Conservation (phyloP, 1,284 basidiomycete genomes). For the Cryptococcus sp. region DNA sequence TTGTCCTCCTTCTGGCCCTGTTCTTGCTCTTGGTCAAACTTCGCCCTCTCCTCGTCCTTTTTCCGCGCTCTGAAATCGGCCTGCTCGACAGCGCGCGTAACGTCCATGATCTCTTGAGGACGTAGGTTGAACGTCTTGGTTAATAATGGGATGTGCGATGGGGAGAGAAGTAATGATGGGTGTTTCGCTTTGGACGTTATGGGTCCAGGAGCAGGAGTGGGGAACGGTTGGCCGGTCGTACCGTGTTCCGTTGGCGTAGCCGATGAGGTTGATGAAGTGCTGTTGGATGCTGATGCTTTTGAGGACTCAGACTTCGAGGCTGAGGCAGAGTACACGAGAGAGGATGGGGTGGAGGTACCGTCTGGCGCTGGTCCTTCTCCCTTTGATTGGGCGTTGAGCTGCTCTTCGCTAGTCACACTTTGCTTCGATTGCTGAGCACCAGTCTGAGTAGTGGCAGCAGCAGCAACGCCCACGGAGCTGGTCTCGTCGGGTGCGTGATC, state of each 20-base stretch:
- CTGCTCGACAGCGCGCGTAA: constrained; percentile 54
- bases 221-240: constrained; percentile 12
- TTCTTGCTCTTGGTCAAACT: constrained; percentile 11
- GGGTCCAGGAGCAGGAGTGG: constrained; percentile 18
- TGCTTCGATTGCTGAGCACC: background rate
- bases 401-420: background rate
- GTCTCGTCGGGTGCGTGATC: constrained; percentile 36
- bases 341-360: constrained; percentile 31
- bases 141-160: constrained; percentile 44
- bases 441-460: background rate
- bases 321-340: constrained; percentile 23
- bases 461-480: background rate
- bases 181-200: constrained; percentile 18
- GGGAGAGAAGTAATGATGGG: constrained; percentile 30
- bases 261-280: background rate
- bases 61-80: constrained; percentile 43
- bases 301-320: constrained; percentile 1
- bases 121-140: constrained; percentile 44
- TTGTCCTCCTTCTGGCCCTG: constrained; percentile 9
- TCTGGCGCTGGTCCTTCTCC: constrained; percentile 29
- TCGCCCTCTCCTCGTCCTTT: constrained; percentile 14
- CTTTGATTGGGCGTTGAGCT: constrained; percentile 24
- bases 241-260: background rate
- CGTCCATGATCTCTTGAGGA: constrained; percentile 50
- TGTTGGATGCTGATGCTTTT: constrained; percentile 1